Conservation (phyloP, 768 basidiomycete species). For the Clathrus columnatus region DNA sequence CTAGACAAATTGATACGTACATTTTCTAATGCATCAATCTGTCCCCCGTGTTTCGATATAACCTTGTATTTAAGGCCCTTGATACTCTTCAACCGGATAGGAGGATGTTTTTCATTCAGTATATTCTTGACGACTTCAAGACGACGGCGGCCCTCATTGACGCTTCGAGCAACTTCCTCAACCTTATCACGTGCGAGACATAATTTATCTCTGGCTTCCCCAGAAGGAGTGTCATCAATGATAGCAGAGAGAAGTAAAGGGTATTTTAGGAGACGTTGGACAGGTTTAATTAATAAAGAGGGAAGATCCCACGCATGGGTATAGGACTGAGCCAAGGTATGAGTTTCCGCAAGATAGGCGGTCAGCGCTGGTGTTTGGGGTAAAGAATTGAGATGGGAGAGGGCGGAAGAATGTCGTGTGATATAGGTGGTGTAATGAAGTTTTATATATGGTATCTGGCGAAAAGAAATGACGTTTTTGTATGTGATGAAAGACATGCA, state of each 20-base stretch:
- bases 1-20: not conserved
- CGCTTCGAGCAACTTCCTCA: slow-evolving; percentile 64
- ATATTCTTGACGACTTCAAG: slow-evolving; percentile 76
- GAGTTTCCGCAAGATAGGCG: slow-evolving; percentile 59
- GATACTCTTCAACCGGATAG: slow-evolving; percentile 8
- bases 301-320: slow-evolving; percentile 91
- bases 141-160: slow-evolving; percentile 71
- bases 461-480: not conserved
- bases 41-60: slow-evolving; percentile 4
- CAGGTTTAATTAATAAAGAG: slow-evolving; percentile 93
- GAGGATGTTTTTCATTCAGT: slow-evolving; percentile 26
- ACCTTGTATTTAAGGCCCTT: not conserved
- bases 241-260: slow-evolving; percentile 74
- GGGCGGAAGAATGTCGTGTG: slow-evolving; percentile 66
- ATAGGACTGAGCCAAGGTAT: slow-evolving; percentile 54
- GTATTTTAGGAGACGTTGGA: slow-evolving; percentile 93
- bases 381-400: slow-evolving; percentile 53
- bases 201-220: slow-evolving; percentile 60
- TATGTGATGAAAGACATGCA: slow-evolving; percentile 5
- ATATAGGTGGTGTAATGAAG: slow-evolving; percentile 73
- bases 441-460: slow-evolving; percentile 61
- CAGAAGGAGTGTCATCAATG: slow-evolving; percentile 58
- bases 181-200: slow-evolving; percentile 45
- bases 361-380: slow-evolving; percentile 47
- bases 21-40: slow-evolving; percentile 4